Evolutionary conservation across 257 asterid genomes (phyloP), one percentile per base, ranked within the genome.

Genomic region (Solanum gracilifrons): DNA sequence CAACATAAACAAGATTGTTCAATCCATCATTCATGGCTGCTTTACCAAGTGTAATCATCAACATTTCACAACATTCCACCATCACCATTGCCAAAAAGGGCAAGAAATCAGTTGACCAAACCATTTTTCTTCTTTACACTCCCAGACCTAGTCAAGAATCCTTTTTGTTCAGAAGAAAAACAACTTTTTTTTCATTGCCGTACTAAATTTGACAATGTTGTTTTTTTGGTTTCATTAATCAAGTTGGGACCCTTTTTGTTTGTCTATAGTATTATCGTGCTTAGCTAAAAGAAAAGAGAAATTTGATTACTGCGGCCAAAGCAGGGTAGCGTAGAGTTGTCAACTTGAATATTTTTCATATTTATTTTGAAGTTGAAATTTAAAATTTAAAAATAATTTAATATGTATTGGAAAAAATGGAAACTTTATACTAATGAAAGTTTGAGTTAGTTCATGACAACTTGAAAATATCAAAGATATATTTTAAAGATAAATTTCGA

Each of bases 11-110:
- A 43, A 73, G 86, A 80, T 85, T 83, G 80, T 87, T 90, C 29
- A 88, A n/a, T 32, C 92, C 92, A n/a, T 41, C 66, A 46, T 86
- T 68, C 89, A 90, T 88, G 64, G 92, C 92, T 16, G 88, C 92
- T 88, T 90, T 90, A 6, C 43, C 86, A 13, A 90, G 72, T 35
- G 89, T 90, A 35, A 75, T 75, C 84, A 90, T 83, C 2, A 43
- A 76, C 85, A 90, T 86, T 69, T 90, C 92, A 13, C 88, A 46
- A 75, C 88, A 43, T 62, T 90, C 92, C 11, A 88, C 87, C 13
- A 88, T 39, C 4, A 75, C 13, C 90, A 90, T 90, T 20, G 87
- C 84, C 32, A 62, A 41, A 41, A 90, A 90, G 8, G 90, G 92
- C 15, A 82, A 58, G 39, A 82, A 86, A 20, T 86, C 86, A 11